Conservation (phyloP, 78 protist species). For the Dictyostelium citrinum region DNA sequence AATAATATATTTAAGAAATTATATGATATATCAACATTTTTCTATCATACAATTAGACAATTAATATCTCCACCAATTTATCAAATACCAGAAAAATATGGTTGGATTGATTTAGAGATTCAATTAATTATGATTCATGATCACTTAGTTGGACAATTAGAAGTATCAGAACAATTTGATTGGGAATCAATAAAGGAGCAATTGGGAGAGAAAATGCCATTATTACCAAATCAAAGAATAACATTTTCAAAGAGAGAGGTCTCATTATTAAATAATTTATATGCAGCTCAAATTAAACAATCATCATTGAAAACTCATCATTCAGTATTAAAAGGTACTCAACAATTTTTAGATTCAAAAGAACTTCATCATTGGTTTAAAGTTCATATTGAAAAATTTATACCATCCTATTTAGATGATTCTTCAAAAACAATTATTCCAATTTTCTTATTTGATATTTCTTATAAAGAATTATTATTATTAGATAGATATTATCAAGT, state of each 20-base stretch:
- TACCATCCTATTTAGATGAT: constrained; percentile 16
- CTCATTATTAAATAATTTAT: constrained; percentile 17
- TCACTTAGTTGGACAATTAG: constrained; percentile 39
- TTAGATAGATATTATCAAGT: constrained; percentile 45
- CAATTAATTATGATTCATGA: constrained; percentile 70
- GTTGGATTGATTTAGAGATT: constrained; percentile 39
- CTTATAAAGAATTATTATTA: constrained; percentile 28
- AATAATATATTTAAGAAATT: background rate
- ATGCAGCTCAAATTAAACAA: constrained; percentile 50
- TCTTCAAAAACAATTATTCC: background rate
- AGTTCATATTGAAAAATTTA: background rate
- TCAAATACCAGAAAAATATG: background rate
- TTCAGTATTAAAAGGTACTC: constrained; percentile 60
- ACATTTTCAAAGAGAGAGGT: constrained; percentile 25
- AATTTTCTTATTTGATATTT: constrained; percentile 55
- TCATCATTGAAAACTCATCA: constrained; percentile 26
- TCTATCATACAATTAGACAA: constrained; percentile 32
- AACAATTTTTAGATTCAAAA: constrained; percentile 42
- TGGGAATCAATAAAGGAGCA: constrained; percentile 33
- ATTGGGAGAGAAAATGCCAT: background rate
- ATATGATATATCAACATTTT: constrained; percentile 3
- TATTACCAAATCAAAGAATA: background rate
- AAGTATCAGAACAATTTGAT: constrained; percentile 45
- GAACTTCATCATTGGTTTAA: constrained; percentile 56
- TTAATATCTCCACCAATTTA: constrained; percentile 41